These are phyloP conservation scores for Solanum bulbocastanum DNA, from an alignment of 257 asterid species.

Conservation along the genomic window DNA sequence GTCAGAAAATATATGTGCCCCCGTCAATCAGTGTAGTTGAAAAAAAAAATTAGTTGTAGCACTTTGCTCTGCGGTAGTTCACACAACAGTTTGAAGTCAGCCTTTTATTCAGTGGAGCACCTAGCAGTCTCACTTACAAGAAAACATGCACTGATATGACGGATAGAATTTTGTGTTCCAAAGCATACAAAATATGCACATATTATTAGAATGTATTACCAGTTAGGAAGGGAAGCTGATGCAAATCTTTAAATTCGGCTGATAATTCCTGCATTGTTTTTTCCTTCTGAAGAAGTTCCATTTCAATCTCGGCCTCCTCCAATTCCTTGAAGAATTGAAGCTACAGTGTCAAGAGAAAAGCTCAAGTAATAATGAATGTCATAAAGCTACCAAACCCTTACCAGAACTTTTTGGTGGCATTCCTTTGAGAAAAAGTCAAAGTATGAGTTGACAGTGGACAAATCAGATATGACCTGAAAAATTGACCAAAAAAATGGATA, in stretches of 20 bases:
- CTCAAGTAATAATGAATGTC: not conserved
- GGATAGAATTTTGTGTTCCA: not conserved
- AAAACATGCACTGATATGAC: not conserved
- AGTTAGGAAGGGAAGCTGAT: slow-evolving; percentile 44
- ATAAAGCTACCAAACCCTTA: not conserved
- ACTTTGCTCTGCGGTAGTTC: not conserved
- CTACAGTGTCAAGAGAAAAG: slow-evolving; percentile 2
- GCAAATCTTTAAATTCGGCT: slow-evolving; percentile 45
- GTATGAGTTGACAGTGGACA: slow-evolving; percentile 19
- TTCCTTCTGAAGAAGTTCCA: slow-evolving; percentile 79
- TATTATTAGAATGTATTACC: slow-evolving; percentile 24
- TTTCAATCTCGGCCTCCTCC: slow-evolving; percentile 92
- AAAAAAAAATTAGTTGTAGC: not conserved
- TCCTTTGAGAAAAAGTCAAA: slow-evolving; percentile 22
- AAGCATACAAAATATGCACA: not conserved
- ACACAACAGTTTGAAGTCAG: not conserved
- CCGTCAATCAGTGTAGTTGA: not conserved
- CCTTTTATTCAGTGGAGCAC: not conserved
- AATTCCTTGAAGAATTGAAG: slow-evolving; percentile 47
- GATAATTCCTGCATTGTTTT: slow-evolving; percentile 30
- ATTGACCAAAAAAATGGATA: not conserved
- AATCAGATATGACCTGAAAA: slow-evolving; percentile 26
- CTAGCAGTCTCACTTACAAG: not conserved
- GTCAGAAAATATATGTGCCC: not conserved
- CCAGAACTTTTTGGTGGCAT: slow-evolving; percentile 16